Conservation (phyloP, 2,329 filamentous ascomycete species). For the Ascomycota sp. region DNA sequence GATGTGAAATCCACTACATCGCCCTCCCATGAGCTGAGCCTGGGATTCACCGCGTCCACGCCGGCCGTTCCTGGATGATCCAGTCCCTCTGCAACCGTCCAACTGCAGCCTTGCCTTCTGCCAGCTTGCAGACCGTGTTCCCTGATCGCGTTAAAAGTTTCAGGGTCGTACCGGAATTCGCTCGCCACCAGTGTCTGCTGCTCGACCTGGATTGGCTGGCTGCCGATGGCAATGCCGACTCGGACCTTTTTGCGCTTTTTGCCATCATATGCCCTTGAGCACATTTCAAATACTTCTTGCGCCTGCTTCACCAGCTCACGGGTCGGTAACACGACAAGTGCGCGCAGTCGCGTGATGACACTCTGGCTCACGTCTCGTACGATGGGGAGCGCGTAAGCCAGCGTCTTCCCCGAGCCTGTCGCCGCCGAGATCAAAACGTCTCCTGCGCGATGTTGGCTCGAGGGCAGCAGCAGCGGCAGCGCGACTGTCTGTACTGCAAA, state of each 20-base stretch:
- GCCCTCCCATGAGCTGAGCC: conserved; percentile 15
- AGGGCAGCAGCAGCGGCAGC: conserved; percentile 58
- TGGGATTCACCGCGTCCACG: conserved; percentile 7
- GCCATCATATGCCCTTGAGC: conserved; percentile 38
- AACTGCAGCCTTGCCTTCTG: conserved; percentile 1
- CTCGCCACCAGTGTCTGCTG: conserved; percentile 26
- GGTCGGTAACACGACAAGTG: conserved; percentile 74
- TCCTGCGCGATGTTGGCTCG: conserved; percentile 37
- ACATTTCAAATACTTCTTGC: conserved; percentile 55
- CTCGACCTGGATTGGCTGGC: conserved; percentile 49
- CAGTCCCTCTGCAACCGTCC: no score
- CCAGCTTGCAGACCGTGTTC: conserved; percentile 5
- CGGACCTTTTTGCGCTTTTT: conserved; percentile 44
- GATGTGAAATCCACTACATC: conserved; percentile 45
- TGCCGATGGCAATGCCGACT: conserved; percentile 68
- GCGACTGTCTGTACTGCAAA: conserved; percentile 28
- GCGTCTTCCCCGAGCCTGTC: conserved; percentile 87
- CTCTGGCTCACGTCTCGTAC: conserved; percentile 52
- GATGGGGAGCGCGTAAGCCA: conserved; percentile 78
- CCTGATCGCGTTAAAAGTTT: conserved; percentile 19
- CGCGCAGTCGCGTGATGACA: conserved; percentile 46
- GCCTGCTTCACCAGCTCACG: conserved; percentile 80
- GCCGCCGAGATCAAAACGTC: conserved; percentile 83
- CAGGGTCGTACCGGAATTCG: conserved; percentile 41
- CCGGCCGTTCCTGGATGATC: no score